These are phyloP conservation scores for Cucurbita moschata DNA, from an alignment of 306 rosid species.

Conservation along the genomic window DNA sequence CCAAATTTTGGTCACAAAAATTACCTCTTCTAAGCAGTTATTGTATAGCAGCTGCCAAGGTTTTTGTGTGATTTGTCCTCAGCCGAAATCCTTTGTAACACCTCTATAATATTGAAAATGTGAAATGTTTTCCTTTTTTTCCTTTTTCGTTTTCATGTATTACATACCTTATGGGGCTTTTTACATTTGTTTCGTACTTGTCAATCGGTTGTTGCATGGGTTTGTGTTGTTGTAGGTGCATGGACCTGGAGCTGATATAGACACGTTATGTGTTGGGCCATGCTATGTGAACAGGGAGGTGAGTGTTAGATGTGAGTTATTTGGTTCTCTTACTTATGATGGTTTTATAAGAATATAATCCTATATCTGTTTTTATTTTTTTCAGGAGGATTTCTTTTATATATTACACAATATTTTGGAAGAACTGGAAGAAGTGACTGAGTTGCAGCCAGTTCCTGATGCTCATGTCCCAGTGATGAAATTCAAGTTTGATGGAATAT, in stretches of 20 bases:
- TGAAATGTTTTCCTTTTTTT: neutral
- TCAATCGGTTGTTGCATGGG: neutral
- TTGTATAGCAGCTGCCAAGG: neutral
- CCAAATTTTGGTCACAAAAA: neutral
- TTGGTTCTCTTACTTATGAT: neutral
- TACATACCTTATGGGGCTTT: neutral
- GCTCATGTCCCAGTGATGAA: constrained; percentile 99
- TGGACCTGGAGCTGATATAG: constrained; percentile 86
- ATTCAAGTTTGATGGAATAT: constrained; percentile 90
- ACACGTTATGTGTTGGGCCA: constrained; percentile 80
- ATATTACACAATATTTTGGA: constrained; percentile 59
- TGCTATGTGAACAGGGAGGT: constrained; percentile 74
- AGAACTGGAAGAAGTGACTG: constrained; percentile 82
- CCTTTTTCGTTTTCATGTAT: neutral
- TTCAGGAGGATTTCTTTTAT: constrained; percentile 80
- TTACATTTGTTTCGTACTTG: neutral
- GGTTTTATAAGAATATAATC: neutral
- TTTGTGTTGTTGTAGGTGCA: constrained; percentile 36
- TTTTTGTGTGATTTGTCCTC: neutral
- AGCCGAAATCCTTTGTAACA: neutral
- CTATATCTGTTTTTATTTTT: constrained; percentile 9
- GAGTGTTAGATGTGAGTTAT: neutral
- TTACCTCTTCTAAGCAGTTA: neutral
- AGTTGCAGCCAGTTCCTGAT: constrained; percentile 83
- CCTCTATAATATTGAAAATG: neutral